Evolutionary conservation across 176 grass and related monocot genomes (phyloP), one percentile per base, ranked within the genome.

Genomic region (Rhynchospora tenuis): DNA sequence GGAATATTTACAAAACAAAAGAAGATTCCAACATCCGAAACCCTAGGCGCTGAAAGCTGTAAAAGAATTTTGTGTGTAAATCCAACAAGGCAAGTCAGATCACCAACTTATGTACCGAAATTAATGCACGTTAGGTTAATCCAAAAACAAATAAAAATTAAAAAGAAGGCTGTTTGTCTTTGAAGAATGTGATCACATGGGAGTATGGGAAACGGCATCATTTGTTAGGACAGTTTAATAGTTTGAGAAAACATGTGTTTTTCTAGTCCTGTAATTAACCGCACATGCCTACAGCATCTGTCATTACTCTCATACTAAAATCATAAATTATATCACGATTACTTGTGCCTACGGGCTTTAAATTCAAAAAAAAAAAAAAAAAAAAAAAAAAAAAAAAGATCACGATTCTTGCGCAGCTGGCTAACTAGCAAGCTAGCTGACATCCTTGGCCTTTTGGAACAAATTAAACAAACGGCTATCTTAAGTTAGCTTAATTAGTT

Each of bases 111-210:
- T 38, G 29, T 43, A 60, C 31, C 6, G 7, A 52, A 81, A 46
- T 65, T 60, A 80, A 81, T 81, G n/a, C 42, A 46, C 12, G 44
- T 64, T 64, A 6, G 17, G 79, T 65, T 81, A n/a, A 8, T 23
- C 47, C 47, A 0, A 44, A 71, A 71, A 72, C 20, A 73, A 73
- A 50, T 70, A 7, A 20, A n/a, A 45, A 5, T 77, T 20, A 54
- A 65, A 33, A 64, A 45, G 50, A 52, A 47, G 38, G 60, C 62
- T 85, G 42, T 79, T 68, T 62, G 69, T 78, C 38, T 85, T 38
- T 2, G 45, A 86, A 80, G 84, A 86, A 80, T 86, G 84, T 78
- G 84, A 79, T 56, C 84, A 80, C 84, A 75, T 75, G 46, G 20
- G 33, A 38, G 3, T 38, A 38, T 38, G 33, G 33, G 27, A 54